Percentiles rank a stretch among this genome's conserved stretches.
phyloP scores from a whole-genome alignment of 768 basidiomycete species.

The Boletus sensibilis region DNA sequence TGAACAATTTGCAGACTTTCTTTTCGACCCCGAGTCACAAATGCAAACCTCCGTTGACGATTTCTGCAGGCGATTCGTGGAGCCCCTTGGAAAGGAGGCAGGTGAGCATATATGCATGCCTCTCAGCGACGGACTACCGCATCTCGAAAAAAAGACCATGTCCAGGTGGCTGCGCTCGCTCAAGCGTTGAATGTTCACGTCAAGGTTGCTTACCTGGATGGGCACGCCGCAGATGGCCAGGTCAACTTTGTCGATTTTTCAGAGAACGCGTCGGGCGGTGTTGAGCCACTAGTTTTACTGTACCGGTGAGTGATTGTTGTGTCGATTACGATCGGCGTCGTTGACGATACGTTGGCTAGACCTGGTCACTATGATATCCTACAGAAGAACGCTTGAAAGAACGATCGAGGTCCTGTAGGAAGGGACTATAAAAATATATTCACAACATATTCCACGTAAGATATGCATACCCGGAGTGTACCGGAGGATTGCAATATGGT shows the following conservation, averaged over 20 bases:
- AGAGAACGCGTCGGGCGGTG: conserved; percentile 42
- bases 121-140: background rate
- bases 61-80: conserved; percentile 80
- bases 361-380: conserved; percentile 88
- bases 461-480: conserved; percentile 8
- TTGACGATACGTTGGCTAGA: conserved; percentile 36
- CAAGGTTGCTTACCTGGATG: conserved; percentile 79
- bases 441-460: conserved; percentile 10
- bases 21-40: conserved; percentile 72
- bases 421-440: background rate
- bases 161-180: conserved; percentile 77
- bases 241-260: conserved; percentile 72
- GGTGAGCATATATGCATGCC: conserved; percentile 38
- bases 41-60: conserved; percentile 53
- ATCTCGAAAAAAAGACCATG: conserved; percentile 55
- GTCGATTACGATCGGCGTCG: background rate
- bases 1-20: conserved; percentile 63
- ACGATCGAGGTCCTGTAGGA: background rate
- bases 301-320: conserved; percentile 57
- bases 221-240: conserved; percentile 44
- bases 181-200: conserved; percentile 65
- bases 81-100: conserved; percentile 74
- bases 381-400: conserved; percentile 15
- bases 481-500: too few species aligned
- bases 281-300: conserved; percentile 61